Conservation (phyloP, 768 basidiomycete species). For the Mycena leptocephala region DNA sequence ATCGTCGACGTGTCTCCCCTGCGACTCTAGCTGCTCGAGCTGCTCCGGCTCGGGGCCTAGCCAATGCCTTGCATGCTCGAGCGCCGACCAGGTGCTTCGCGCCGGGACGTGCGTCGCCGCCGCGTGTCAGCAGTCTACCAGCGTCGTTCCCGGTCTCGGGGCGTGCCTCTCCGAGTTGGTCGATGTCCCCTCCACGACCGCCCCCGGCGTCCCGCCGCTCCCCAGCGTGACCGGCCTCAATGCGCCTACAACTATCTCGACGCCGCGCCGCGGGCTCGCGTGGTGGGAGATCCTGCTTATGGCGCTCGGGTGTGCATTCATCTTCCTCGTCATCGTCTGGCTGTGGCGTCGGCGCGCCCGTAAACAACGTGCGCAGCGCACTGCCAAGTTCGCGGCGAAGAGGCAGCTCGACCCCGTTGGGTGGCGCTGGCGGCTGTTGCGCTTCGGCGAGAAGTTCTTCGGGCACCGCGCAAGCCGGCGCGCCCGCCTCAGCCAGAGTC, state of each 20-base stretch:
- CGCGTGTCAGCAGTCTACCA: slow-evolving; percentile 69
- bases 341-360: slow-evolving; percentile 82
- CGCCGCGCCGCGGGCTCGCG: slow-evolving; percentile 57
- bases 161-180: slow-evolving; percentile 86
- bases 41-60: slow-evolving; percentile 72
- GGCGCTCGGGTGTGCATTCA: slow-evolving; percentile 86
- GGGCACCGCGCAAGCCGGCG: slow-evolving; percentile 50
- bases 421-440: slow-evolving; percentile 63
- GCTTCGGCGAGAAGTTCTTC: slow-evolving; percentile 64
- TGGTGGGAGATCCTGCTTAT: slow-evolving; percentile 94
- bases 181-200: slow-evolving; percentile 61
- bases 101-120: slow-evolving; percentile 75
- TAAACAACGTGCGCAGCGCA: slow-evolving; percentile 63
- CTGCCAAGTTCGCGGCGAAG: slow-evolving; percentile 61
- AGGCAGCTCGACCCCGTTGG: slow-evolving; percentile 58
- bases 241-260: slow-evolving; percentile 30
- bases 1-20: slow-evolving; percentile 73
- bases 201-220: slow-evolving; percentile 64
- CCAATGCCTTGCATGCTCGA: slow-evolving; percentile 72
- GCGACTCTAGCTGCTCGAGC: slow-evolving; percentile 78
- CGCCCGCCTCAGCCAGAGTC: neutral
- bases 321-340: slow-evolving; percentile 77
- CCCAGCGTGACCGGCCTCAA: slow-evolving; percentile 71
- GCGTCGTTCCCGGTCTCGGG: slow-evolving; percentile 80
- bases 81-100: slow-evolving; percentile 64